A percentile compares a stretch with the other conserved stretches of the same genome.
Evolutionary conservation across 2,329 filamentous ascomycete genomes (phyloP).

Genomic region (Kalmusia sp.): DNA sequence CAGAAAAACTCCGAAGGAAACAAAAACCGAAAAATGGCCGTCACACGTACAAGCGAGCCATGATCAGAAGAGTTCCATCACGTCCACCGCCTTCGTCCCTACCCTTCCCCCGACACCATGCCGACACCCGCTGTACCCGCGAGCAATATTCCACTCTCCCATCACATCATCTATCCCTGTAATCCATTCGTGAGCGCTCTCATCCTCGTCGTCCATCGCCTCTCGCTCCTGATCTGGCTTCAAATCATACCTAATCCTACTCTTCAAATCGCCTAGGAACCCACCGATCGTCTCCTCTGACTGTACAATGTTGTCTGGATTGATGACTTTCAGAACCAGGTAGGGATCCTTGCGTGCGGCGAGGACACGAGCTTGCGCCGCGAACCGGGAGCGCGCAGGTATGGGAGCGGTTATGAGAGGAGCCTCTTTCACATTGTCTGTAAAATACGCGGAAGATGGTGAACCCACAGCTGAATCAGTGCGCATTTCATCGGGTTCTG

Average conservation of each 20-base stretch:
- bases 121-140: conserved; percentile 21
- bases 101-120: conserved; percentile 20
- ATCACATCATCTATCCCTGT: conserved; percentile 32
- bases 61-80: conserved; percentile 29
- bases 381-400: conserved; percentile 65
- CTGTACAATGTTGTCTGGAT: conserved; percentile 55
- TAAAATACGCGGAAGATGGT: conserved; percentile 9
- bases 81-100: conserved; percentile 13
- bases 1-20: neutral
- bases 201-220: conserved; percentile 12
- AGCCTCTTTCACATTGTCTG: conserved; percentile 9
- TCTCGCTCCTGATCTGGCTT: conserved; percentile 55
- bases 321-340: conserved; percentile 65
- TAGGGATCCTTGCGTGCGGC: conserved; percentile 61
- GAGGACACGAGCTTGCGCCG: conserved; percentile 71
- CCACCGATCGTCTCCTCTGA: conserved; percentile 65
- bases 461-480: conserved; percentile 30
- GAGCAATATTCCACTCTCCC: conserved; percentile 18
- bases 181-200: conserved; percentile 32
- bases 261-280: conserved; percentile 67
- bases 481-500: conserved; percentile 14
- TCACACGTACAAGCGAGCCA: neutral
- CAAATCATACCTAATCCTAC: conserved; percentile 67
- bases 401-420: conserved; percentile 30
- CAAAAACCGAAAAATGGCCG: too few species aligned